Conservation (phyloP, 768 basidiomycete genomes). For the Mycena sanguinolenta region DNA sequence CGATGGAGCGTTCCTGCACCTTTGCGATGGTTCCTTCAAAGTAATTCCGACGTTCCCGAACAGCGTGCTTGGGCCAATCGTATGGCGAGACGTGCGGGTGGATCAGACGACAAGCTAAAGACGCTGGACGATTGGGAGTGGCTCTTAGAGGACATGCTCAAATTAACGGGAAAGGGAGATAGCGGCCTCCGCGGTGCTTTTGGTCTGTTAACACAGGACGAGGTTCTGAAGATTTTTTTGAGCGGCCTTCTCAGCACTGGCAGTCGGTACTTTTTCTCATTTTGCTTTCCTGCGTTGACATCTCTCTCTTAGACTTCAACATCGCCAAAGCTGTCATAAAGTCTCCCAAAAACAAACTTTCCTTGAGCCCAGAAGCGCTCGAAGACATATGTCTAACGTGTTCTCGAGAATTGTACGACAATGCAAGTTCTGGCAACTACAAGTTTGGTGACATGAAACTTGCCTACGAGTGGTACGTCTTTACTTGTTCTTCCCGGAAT, state of each 20-base stretch:
- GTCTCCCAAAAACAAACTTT: conserved; percentile 60
- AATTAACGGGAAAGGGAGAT: conserved; percentile 76
- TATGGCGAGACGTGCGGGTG: conserved; percentile 82
- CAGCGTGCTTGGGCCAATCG: conserved; percentile 90
- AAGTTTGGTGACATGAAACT: conserved; percentile 96
- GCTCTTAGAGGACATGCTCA: conserved; percentile 91
- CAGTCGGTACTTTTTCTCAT: conserved; percentile 68
- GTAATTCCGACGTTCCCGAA: conserved; percentile 70
- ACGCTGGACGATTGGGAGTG: conserved; percentile 87
- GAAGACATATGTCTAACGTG: conserved; percentile 87
- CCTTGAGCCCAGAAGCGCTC: conserved; percentile 62
- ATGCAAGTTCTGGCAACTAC: conserved; percentile 92
- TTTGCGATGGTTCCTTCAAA: conserved; percentile 92
- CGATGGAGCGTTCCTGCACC: conserved; percentile 90
- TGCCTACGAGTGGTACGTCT: conserved; percentile 90
- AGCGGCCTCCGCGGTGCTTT: conserved; percentile 81
- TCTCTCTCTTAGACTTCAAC: conserved; percentile 65
- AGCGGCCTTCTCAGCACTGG: conserved; percentile 88
- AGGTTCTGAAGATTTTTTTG: conserved; percentile 87
- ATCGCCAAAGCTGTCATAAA: conserved; percentile 74
- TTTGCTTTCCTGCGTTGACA: conserved; percentile 28
- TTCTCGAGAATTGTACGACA: conserved; percentile 95
- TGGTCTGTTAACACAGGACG: conserved; percentile 76
- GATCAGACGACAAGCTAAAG: conserved; percentile 63
- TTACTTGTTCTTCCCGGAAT: neutral